Percentiles rank a stretch among this genome's conserved stretches.
Conservation (phyloP, 208 protist species). For the Wallacemonas collosoma region DNA sequence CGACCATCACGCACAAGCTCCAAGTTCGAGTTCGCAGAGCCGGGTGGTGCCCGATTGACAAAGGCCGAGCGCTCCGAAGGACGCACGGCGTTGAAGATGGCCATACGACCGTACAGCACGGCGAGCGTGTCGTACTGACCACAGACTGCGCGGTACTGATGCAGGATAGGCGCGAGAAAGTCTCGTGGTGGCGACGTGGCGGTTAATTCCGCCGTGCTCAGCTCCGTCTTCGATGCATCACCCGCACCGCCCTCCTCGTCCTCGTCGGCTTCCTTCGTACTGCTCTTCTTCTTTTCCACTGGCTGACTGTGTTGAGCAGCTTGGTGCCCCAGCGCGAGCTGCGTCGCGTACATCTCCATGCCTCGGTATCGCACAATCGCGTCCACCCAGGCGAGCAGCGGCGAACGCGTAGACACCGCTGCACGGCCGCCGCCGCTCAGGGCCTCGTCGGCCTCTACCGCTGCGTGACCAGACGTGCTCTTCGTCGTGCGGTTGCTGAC, state of each 20-base stretch:
- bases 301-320: conserved; percentile 3
- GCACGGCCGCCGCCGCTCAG: conserved; percentile 42
- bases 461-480: not conserved
- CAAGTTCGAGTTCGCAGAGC: conserved; percentile 40
- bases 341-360: conserved; percentile 73
- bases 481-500: conserved; percentile 20
- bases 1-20: conserved; percentile 23
- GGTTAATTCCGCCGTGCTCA: not conserved
- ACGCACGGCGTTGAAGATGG: conserved; percentile 79
- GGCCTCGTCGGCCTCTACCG: conserved; percentile 15
- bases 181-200: conserved; percentile 59
- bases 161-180: conserved; percentile 76
- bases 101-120: conserved; percentile 70
- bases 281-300: conserved; percentile 9
- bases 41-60: conserved; percentile 39
- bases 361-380: conserved; percentile 78
- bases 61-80: conserved; percentile 68
- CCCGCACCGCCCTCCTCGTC: conserved; percentile 2
- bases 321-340: conserved; percentile 23
- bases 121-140: conserved; percentile 72
- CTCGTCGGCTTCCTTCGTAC: conserved; percentile 7
- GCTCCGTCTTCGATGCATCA: not conserved
- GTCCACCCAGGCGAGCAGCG: conserved; percentile 76
- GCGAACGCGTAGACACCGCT: conserved; percentile 55
- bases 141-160: conserved; percentile 74